These are phyloP conservation scores for Amauroascus niger DNA, from an alignment of 2,329 filamentous ascomycete species.

Conservation along the genomic window DNA sequence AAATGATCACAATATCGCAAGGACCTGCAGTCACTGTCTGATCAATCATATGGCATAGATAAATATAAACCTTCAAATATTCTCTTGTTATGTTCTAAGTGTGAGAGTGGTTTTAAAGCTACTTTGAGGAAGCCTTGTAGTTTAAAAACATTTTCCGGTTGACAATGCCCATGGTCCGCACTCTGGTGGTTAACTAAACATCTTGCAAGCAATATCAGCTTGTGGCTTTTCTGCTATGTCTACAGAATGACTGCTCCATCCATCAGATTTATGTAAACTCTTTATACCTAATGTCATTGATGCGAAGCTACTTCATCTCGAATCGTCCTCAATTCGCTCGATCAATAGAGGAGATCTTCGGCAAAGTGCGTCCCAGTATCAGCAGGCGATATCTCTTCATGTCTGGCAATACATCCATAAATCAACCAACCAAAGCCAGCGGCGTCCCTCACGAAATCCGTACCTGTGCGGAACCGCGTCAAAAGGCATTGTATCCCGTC, in stretches of 20 bases:
- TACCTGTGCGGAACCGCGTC: slow-evolving; percentile 64
- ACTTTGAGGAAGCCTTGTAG: too few relatives aligned
- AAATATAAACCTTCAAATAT: too few relatives aligned
- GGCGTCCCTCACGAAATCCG: slow-evolving; percentile 56
- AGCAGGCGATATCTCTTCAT: background rate
- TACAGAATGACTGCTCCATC: background rate
- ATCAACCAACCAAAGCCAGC: background rate
- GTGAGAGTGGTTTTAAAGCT: too few relatives aligned
- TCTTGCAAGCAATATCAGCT: background rate
- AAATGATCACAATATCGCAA: too few relatives aligned
- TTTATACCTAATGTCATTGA: background rate
- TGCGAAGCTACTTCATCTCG: background rate
- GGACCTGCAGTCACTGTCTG: too few relatives aligned
- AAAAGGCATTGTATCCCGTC: slow-evolving; percentile 54
- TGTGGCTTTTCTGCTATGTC: background rate
- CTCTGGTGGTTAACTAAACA: too few relatives aligned
- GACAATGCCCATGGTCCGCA: too few relatives aligned
- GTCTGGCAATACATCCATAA: background rate
- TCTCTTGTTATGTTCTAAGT: too few relatives aligned
- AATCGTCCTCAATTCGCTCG: background rate
- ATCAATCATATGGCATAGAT: too few relatives aligned
- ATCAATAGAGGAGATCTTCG: background rate
- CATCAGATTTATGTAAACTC: too few relatives aligned
- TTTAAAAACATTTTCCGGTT: too few relatives aligned
- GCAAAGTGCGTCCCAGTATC: background rate